Conservation (phyloP, 1,284 basidiomycete species). For the Hymenochaete sp. region DNA sequence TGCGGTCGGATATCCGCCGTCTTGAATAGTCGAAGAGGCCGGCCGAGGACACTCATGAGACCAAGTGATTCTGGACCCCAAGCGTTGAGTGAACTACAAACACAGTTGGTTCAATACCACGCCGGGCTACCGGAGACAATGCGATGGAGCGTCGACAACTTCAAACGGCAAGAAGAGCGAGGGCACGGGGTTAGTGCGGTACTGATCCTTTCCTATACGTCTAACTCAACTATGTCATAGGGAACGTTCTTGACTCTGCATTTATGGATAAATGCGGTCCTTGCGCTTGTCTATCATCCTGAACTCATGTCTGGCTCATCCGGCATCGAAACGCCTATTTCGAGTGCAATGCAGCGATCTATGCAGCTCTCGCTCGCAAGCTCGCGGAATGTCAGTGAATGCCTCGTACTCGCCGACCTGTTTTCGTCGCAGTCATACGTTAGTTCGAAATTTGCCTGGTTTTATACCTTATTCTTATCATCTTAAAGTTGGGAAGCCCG, state of each 20-base stretch:
- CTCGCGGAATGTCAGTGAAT: slow-evolving; percentile 33
- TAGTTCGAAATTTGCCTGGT: slow-evolving; percentile 15
- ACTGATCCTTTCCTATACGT: not conserved
- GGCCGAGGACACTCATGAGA: slow-evolving; percentile 29
- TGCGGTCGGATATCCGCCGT: slow-evolving; percentile 30
- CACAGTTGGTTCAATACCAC: slow-evolving; percentile 31
- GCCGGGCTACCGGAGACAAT: slow-evolving; percentile 28
- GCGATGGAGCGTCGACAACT: slow-evolving; percentile 32
- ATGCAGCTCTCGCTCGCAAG: slow-evolving; percentile 30
- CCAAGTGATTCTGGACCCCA: slow-evolving; percentile 23
- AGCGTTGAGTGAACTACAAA: slow-evolving; percentile 29
- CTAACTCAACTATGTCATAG: not conserved
- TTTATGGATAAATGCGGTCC: slow-evolving; percentile 31
- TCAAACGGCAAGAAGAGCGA: slow-evolving; percentile 30
- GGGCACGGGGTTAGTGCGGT: slow-evolving; percentile 27
- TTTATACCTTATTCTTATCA: not conserved
- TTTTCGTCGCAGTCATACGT: slow-evolving; percentile 27
- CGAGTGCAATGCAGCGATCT: slow-evolving; percentile 28
- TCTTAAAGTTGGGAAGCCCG: slow-evolving; percentile 23
- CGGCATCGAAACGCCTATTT: slow-evolving; percentile 32
- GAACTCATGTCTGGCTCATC: slow-evolving; percentile 30
- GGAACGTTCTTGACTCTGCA: slow-evolving; percentile 23
- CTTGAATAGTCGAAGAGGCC: slow-evolving; percentile 32
- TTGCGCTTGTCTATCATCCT: slow-evolving; percentile 34
- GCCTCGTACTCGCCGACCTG: slow-evolving; percentile 28